Percentiles rank a stretch among this genome's conserved stretches.
Evolutionary conservation across 768 basidiomycete genomes (phyloP).

Genomic region (Cystofilobasidium macerans): DNA sequence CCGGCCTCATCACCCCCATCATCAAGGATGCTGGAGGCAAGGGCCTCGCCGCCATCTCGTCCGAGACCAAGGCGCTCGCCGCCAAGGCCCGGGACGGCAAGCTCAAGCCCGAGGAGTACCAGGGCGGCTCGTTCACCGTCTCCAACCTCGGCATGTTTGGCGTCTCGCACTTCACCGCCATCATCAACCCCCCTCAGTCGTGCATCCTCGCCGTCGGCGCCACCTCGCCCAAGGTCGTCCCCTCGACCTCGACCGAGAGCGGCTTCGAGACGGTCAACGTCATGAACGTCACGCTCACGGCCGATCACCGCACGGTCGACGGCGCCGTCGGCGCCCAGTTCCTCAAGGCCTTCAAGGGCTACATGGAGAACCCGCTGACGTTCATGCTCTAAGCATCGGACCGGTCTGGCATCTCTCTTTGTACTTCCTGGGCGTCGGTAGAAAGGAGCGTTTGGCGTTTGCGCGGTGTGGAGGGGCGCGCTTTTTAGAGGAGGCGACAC

Average conservation of each 20-base stretch:
- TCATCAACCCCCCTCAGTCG: conserved; percentile 97
- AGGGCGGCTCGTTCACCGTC: conserved; percentile 98
- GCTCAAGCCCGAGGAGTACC: conserved; percentile 87
- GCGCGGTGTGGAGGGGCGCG: too few species aligned
- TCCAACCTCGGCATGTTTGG: conserved; percentile 99
- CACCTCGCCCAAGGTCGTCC: conserved; percentile 67
- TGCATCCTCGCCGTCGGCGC: conserved; percentile 93
- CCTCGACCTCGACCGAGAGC: conserved; percentile 39
- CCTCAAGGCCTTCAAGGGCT: conserved; percentile 86
- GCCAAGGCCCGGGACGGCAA: conserved; percentile 96
- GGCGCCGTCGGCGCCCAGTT: conserved; percentile 90
- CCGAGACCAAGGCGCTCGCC: conserved; percentile 82
- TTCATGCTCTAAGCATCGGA: conserved; percentile 71
- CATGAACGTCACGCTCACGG: conserved; percentile 93
- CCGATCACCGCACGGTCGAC: conserved; percentile 91
- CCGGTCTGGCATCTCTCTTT: too few species aligned
- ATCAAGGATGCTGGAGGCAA: conserved; percentile 85
- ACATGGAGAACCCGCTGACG: conserved; percentile 90
- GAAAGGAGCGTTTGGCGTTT: too few species aligned
- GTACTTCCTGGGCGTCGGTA: too few species aligned
- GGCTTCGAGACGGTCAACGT: conserved; percentile 85
- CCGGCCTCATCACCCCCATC: conserved; percentile 93
- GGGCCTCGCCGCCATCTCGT: conserved; percentile 82
- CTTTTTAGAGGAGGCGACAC: too few species aligned
- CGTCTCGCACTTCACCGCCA: conserved; percentile 89